These are phyloP conservation scores for Penicillium coprophilum DNA, from an alignment of 495 filamentous ascomycete species.

Conservation along the genomic window DNA sequence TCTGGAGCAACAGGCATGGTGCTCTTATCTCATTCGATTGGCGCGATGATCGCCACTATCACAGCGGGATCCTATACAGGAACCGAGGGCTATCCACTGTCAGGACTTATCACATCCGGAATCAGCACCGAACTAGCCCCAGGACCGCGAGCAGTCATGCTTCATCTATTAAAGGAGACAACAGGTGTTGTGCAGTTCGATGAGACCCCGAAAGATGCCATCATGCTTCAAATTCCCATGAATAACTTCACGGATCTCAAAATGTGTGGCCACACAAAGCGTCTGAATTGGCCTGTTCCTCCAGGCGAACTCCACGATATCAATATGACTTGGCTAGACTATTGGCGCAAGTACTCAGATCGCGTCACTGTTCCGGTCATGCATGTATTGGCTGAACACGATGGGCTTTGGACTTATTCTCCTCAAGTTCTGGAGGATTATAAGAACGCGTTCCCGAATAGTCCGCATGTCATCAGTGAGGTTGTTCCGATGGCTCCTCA, in stretches of 20 bases:
- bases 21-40: neutral
- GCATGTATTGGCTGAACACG: neutral
- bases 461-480: neutral
- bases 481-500: neutral
- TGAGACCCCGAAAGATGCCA: too few relatives aligned
- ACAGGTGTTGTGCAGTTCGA: too few relatives aligned
- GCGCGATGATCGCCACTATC: neutral
- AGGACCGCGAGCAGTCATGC: too few relatives aligned
- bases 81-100: too few relatives aligned
- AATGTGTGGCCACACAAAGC: too few relatives aligned
- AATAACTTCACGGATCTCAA: too few relatives aligned
- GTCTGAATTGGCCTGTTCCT: neutral
- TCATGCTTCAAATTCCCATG: too few relatives aligned
- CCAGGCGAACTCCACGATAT: neutral
- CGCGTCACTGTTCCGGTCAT: neutral
- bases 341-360: neutral
- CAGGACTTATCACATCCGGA: too few relatives aligned
- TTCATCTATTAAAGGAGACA: too few relatives aligned
- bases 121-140: too few relatives aligned
- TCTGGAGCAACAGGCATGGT: too few relatives aligned
- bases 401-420: neutral
- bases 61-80: too few relatives aligned
- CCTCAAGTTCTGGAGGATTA: neutral
- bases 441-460: neutral
- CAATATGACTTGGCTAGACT: neutral